phyloP scores from a whole-genome alignment of 129 eudicot species.

The Kitagawia praeruptora region DNA sequence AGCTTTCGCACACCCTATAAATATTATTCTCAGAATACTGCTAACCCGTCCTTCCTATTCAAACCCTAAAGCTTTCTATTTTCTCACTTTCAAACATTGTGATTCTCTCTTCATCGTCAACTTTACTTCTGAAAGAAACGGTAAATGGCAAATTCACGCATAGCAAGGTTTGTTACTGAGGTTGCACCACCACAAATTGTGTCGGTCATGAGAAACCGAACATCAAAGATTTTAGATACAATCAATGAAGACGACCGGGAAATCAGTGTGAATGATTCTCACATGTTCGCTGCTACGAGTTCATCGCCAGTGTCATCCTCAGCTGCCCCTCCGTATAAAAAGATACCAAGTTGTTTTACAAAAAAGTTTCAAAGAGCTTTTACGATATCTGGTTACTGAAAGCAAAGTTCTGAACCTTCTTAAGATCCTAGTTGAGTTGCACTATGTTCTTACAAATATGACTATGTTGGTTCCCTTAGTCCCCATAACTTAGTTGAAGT shows the following conservation, averaged over 20 bases:
- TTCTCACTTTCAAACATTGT: slow-evolving; percentile 3
- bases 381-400: slow-evolving; percentile 11
- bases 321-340: slow-evolving; percentile 5
- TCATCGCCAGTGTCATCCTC: neutral
- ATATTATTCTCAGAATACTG: slow-evolving; percentile 11
- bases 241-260: slow-evolving; percentile 54
- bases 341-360: slow-evolving; percentile 12
- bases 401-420: neutral
- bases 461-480: neutral
- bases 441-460: neutral
- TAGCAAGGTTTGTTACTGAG: slow-evolving; percentile 47
- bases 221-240: slow-evolving; percentile 40
- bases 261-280: slow-evolving; percentile 14
- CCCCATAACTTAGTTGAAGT: neutral
- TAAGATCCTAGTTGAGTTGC: neutral
- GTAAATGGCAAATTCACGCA: slow-evolving; percentile 47
- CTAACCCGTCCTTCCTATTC: slow-evolving; percentile 6
- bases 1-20: slow-evolving; percentile 27
- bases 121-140: neutral
- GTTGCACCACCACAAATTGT: slow-evolving; percentile 56
- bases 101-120: neutral
- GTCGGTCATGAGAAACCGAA: slow-evolving; percentile 33
- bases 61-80: neutral
- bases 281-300: slow-evolving; percentile 2
- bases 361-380: slow-evolving; percentile 5